Conservation (phyloP, 129 eudicot species). For the Helianthus annuus region DNA sequence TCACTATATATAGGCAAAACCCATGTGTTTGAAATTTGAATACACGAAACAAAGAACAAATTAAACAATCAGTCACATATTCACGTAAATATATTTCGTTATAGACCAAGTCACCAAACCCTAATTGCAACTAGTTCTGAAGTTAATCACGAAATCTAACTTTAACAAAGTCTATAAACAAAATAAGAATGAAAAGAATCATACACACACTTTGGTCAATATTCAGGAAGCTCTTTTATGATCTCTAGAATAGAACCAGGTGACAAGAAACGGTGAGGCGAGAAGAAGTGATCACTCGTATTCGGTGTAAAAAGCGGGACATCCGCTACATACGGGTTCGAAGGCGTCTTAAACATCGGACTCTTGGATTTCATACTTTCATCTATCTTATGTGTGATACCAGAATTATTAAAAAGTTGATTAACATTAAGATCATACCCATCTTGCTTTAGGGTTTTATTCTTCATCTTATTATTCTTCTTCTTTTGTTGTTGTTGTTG, state of each 20-base stretch:
- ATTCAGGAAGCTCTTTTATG: conserved; percentile 29
- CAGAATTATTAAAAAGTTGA: conserved; percentile 23
- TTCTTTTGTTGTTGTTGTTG: conserved; percentile 11
- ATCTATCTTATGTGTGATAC: conserved; percentile 22
- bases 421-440: conserved; percentile 8
- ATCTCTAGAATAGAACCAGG: conserved; percentile 37
- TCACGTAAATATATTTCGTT: background rate
- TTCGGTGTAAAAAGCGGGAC: conserved; percentile 62
- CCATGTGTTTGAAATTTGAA: background rate
- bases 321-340: conserved; percentile 32
- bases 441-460: conserved; percentile 25
- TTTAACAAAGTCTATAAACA: background rate
- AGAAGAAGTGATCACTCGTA: conserved; percentile 35
- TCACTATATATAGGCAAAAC: background rate
- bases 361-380: conserved; percentile 15
- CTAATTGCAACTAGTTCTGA: background rate
- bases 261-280: conserved; percentile 39
- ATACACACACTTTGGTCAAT: background rate
- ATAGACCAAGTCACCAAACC: conserved; percentile 11
- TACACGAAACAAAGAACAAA: background rate
- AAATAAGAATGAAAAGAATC: background rate
- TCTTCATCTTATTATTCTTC: background rate
- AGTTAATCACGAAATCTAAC: background rate
- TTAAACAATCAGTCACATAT: background rate
- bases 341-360: conserved; percentile 29